These are phyloP conservation scores for Thuidium tamariscinum DNA, from an alignment of 225 moss, liverwort and hornwort genomes.

Conservation along the genomic window DNA sequence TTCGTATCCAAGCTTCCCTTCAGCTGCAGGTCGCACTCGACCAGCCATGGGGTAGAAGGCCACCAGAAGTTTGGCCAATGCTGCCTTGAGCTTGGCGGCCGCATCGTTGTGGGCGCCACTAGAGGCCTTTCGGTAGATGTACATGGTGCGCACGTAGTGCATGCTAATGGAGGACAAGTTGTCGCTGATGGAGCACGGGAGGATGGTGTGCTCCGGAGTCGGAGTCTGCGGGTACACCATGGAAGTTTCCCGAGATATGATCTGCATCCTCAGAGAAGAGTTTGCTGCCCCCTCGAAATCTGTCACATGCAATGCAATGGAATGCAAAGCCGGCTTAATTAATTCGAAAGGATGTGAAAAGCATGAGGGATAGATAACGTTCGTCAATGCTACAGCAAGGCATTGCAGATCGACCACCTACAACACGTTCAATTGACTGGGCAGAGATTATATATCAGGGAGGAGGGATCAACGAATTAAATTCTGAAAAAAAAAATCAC, in stretches of 20 bases:
- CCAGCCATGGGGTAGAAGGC: conserved; percentile 25
- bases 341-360: too few relatives aligned
- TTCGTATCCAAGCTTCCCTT: conserved; percentile 7
- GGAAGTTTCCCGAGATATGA: not conserved
- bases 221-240: conserved; percentile 12
- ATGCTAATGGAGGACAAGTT: conserved; percentile 10
- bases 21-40: conserved; percentile 10
- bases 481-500: not conserved
- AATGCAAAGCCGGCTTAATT: not conserved
- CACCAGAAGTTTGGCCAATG: conserved; percentile 17
- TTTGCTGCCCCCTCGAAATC: not conserved
- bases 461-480: too few relatives aligned
- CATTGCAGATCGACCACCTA: not conserved
- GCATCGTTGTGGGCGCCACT: not conserved
- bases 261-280: not conserved
- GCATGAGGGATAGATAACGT: not conserved
- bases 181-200: conserved; percentile 30
- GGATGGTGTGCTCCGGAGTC: not conserved
- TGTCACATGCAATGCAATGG: not conserved
- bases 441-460: not conserved
- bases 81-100: conserved; percentile 7
- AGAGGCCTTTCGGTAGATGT: not conserved
- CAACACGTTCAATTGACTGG: not conserved
- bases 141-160: conserved; percentile 23
- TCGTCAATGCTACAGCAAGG: not conserved